Percentiles rank a stretch among this genome's conserved stretches.
These are phyloP conservation scores for Gossypium australe DNA, from an alignment of 345 rosid species.

Conservation along the genomic window DNA sequence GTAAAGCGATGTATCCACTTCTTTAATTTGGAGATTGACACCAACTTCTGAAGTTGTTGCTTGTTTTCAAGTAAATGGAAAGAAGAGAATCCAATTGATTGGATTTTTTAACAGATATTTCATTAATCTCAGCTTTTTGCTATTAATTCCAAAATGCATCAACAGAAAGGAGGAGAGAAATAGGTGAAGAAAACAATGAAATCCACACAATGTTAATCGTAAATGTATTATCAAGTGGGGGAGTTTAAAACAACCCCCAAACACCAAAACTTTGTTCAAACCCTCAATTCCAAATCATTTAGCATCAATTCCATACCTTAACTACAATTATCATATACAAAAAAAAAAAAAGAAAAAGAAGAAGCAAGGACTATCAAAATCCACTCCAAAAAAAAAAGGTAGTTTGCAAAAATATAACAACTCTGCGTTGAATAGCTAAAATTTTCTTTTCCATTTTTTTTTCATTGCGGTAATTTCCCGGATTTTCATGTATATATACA, in stretches of 20 bases:
- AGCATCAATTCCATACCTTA: background rate
- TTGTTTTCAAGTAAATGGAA: too few relatives aligned
- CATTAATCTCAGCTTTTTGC: too few relatives aligned
- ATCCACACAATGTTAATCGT: too few relatives aligned
- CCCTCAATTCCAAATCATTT: background rate
- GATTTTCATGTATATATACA: conserved; percentile 9
- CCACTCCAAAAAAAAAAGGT: background rate
- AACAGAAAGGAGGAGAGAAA: too few relatives aligned
- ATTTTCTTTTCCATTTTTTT: background rate
- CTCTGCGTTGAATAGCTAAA: conserved; percentile 4
- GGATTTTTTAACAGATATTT: too few relatives aligned
- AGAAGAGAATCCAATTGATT: too few relatives aligned
- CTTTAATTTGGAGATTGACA: background rate
- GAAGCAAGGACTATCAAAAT: background rate
- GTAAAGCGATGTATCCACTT: too few relatives aligned
- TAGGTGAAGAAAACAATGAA: too few relatives aligned
- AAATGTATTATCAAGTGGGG: too few relatives aligned
- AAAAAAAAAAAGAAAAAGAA: background rate
- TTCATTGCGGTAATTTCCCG: background rate
- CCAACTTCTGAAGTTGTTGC: background rate
- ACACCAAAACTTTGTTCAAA: conserved; percentile 3
- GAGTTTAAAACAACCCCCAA: too few relatives aligned
- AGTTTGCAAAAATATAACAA: background rate
- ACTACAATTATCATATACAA: background rate
- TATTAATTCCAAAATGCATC: too few relatives aligned